phyloP scores from a whole-genome alignment of 352 stramenopile genomes.

The Phytophthora europaea region DNA sequence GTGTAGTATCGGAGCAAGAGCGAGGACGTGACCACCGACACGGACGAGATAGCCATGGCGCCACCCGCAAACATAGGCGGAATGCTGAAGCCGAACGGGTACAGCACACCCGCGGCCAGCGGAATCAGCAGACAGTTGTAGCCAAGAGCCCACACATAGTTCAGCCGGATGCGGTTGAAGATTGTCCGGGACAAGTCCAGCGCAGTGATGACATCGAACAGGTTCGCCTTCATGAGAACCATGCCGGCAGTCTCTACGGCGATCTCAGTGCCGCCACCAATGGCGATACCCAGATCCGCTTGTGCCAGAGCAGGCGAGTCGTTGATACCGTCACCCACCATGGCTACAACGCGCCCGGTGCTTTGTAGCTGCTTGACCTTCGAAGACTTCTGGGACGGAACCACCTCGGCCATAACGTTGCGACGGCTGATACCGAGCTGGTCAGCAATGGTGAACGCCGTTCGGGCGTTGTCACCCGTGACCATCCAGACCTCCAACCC shows the following conservation, averaged over 20 bases:
- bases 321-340: constrained; percentile 99
- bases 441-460: constrained; percentile 94
- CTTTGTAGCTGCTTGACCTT: constrained; percentile 94
- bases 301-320: constrained; percentile 98
- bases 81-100: constrained; percentile 94
- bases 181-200: constrained; percentile 97
- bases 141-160: constrained; percentile 98
- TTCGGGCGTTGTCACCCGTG: constrained; percentile 98
- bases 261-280: constrained; percentile 97
- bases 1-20: constrained; percentile 94
- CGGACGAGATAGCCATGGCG: constrained; percentile 97
- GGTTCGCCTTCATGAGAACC: constrained; percentile 90
- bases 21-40: constrained; percentile 97
- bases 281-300: constrained; percentile 97
- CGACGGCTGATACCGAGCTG: constrained; percentile 94
- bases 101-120: constrained; percentile 97
- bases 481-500: constrained; percentile 98
- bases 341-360: constrained; percentile 91
- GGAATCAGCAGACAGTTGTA: constrained; percentile 99
- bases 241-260: constrained; percentile 98
- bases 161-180: constrained; percentile 97
- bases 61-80: constrained; percentile 97
- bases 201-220: constrained; percentile 96
- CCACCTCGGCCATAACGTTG: constrained; percentile 96
- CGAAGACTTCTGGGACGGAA: constrained; percentile 96